Base-by-base conservation (phyloP, 495 filamentous ascomycete species). In the Xylaria longipes region DNA sequence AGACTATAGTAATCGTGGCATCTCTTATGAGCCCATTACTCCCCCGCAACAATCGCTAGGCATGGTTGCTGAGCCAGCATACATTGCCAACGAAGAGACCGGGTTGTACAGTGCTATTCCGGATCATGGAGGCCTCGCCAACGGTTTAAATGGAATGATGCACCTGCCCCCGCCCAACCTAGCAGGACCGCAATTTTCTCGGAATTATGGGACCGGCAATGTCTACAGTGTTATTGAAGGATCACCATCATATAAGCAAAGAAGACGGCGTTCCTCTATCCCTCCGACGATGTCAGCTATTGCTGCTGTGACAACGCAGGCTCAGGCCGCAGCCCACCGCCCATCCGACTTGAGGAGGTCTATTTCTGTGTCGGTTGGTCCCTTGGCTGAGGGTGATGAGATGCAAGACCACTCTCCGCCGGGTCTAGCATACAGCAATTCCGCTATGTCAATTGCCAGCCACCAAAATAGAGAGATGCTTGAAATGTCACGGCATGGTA, bases 231-330 rank as follows among this genome's bases (percentile, higher is more conserved):
- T 97, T 56, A 94, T 99, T 75, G 96, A 99, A 84, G 96, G 96
- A 27, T 99, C 96, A 7, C 96, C 96, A 31, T 97, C 95, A 14
- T 99, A 99, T 84, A 99, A 99, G 87, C 97, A 98, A 84, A 89
- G 96, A 70, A 89, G 96, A 76, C 89, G 96, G 71, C 92, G 97
- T 39, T 97, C 96, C 27, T 98, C 96, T 31, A 92, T 98, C 65
- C 91, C 94, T 22, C 93, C 94, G 15, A 89, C 89, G 46, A 86
- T 92, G 63, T 86, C 86, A 41, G 88, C 88, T 72, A 89, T 90
- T 43, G 85, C 90, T 67, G 87, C 90, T 61, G 88, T 89, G 27
- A 85, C 88, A 6, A 85, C 86, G n/a, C 87, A 83, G 70, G 78
- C 77, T 45, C 84, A 85, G 64, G 81, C 77, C 50, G 88, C 88